Conservation (phyloP, 495 filamentous ascomycete species). For the Penicillium fimorum region DNA sequence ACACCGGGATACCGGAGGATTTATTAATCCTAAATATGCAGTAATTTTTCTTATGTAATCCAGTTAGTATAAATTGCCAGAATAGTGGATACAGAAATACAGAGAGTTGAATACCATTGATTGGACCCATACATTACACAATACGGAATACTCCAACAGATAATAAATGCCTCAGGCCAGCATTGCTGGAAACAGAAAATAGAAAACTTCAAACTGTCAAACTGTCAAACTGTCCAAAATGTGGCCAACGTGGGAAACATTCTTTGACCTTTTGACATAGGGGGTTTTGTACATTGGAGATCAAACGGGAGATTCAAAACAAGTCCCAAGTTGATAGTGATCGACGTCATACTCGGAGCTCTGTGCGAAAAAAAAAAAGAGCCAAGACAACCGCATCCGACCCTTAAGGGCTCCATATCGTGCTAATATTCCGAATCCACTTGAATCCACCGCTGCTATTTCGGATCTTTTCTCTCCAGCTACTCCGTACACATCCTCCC, state of each 20-base stretch:
- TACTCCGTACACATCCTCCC: background rate
- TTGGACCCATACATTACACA: no score
- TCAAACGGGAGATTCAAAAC: background rate
- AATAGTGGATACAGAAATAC: no score
- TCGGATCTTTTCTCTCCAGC: background rate
- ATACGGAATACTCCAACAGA: no score
- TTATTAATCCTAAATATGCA: no score
- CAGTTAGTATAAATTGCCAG: no score
- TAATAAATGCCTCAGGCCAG: conserved; percentile 18
- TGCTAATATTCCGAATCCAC: background rate
- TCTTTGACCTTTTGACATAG: background rate
- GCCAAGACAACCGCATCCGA: conserved; percentile 13
- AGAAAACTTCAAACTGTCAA: background rate
- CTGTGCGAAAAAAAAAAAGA: conserved; percentile 13
- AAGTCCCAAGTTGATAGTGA: conserved; percentile 7
- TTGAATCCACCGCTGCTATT: conserved; percentile 2
- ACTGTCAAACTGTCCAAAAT: background rate
- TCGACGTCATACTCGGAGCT: conserved; percentile 23
- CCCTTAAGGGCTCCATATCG: conserved; percentile 10
- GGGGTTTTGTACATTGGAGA: background rate
- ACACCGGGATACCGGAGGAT: no score
- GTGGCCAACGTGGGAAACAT: conserved; percentile 13
- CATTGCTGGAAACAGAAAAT: conserved; percentile 20
- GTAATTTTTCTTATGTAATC: no score
- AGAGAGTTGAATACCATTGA: no score